Evolutionary conservation across 768 basidiomycete species (phyloP).

Genomic region (Tricholoma sp.): DNA sequence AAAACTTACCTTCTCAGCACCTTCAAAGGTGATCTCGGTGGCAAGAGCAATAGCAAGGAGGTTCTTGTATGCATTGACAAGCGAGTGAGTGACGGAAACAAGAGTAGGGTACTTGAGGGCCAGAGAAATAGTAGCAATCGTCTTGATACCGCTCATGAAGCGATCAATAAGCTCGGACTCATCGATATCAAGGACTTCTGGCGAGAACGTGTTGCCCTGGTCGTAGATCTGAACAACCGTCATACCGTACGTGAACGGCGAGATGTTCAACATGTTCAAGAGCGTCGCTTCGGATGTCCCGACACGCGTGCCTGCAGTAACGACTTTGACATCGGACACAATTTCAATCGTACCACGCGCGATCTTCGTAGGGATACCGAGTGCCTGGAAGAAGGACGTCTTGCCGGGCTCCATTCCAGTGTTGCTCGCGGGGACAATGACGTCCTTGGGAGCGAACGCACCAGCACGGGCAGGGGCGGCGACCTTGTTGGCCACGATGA

Average conservation of each 20-base stretch:
- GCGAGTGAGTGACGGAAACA: conserved; percentile 88
- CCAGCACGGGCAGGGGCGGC: conserved; percentile 98
- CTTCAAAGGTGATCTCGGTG: conserved; percentile 95
- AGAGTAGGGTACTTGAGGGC: conserved; percentile 95
- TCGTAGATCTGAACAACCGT: conserved; percentile 96
- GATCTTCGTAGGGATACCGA: conserved; percentile 99
- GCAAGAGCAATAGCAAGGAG: conserved; percentile 81
- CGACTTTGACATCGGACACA: conserved; percentile 94
- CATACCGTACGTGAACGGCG: conserved; percentile 99
- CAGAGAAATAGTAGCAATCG: conserved; percentile 92
- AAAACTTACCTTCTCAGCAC: conserved; percentile 73
- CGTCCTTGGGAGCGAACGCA: conserved; percentile 90
- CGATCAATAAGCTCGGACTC: conserved; percentile 88
- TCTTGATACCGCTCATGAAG: conserved; percentile 92
- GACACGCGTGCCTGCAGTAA: conserved; percentile 87
- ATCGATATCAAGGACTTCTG: conserved; percentile 87
- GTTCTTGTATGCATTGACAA: conserved; percentile 99
- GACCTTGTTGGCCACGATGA: conserved; percentile 96
- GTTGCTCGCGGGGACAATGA: conserved; percentile 90
- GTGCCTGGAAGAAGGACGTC: conserved; percentile 99
- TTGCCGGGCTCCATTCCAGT: conserved; percentile 99
- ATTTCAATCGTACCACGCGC: conserved; percentile 99
- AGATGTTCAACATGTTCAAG: conserved; percentile 99
- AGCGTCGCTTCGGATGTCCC: conserved; percentile 96
- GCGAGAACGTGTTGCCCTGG: conserved; percentile 87